phyloP scores from a whole-genome alignment of 305 asterid species.

The Rubia tinctorum region DNA sequence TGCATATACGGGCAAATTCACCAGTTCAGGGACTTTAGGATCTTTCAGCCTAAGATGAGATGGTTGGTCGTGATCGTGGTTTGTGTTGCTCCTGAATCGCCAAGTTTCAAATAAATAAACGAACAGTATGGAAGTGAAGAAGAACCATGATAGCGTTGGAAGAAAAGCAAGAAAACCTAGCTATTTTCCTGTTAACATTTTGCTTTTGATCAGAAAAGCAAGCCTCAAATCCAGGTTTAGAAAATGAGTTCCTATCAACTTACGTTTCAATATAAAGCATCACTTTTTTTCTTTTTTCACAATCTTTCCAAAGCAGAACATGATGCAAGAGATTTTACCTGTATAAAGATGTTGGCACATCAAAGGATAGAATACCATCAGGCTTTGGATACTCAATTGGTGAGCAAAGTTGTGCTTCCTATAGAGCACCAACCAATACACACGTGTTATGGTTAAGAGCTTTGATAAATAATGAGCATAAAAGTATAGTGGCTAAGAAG shows the following conservation, averaged over 20 bases:
- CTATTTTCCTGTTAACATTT: neutral
- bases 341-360: constrained; percentile 82
- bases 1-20: constrained; percentile 72
- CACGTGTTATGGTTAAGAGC: constrained; percentile 1
- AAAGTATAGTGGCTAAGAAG: neutral
- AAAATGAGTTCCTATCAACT: neutral
- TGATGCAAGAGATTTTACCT: constrained; percentile 36
- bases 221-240: neutral
- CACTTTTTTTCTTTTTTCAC: neutral
- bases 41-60: constrained; percentile 82
- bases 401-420: constrained; percentile 65
- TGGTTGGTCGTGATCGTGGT: constrained; percentile 96
- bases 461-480: neutral
- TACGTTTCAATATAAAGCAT: too few species aligned
- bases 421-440: constrained; percentile 26
- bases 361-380: constrained; percentile 79
- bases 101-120: constrained; percentile 15
- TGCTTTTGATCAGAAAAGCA: neutral
- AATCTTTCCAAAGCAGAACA: neutral
- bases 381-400: constrained; percentile 88
- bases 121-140: neutral
- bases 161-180: neutral
- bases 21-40: constrained; percentile 59
- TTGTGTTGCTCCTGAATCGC: constrained; percentile 83
- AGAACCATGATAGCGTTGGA: neutral